phyloP scores from a whole-genome alignment of 1,284 basidiomycete genomes.

The Nidula niveotomentosa region DNA sequence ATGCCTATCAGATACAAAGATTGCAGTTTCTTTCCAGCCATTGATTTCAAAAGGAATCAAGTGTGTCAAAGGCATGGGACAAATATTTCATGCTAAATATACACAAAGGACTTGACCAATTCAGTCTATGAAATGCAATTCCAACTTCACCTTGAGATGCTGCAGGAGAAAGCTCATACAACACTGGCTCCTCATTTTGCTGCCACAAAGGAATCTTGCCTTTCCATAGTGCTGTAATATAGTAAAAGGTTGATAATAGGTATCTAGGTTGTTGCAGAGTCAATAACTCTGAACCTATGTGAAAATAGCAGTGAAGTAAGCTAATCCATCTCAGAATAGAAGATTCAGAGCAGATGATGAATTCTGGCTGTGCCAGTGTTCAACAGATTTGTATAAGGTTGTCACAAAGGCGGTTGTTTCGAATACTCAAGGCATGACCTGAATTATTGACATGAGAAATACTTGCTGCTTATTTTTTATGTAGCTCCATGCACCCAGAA shows the following conservation, averaged over 20 bases:
- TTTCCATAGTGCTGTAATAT: not conserved
- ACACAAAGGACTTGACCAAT: too few species aligned
- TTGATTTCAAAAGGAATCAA: too few species aligned
- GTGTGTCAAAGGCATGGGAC: too few species aligned
- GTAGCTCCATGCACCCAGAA: constrained; percentile 15
- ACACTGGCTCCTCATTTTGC: not conserved
- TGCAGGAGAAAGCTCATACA: not conserved
- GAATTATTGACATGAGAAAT: not conserved
- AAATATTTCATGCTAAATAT: too few species aligned
- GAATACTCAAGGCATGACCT: not conserved
- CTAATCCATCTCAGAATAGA: not conserved
- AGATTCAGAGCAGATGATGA: not conserved
- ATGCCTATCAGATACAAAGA: too few species aligned
- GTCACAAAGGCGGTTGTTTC: not conserved
- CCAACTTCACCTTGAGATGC: too few species aligned
- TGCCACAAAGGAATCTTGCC: not conserved
- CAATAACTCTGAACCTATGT: not conserved
- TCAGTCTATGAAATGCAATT: too few species aligned
- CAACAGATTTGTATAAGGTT: not conserved
- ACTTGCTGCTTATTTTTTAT: not conserved
- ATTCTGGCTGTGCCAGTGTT: not conserved
- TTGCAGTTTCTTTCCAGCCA: too few species aligned
- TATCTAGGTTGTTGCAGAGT: not conserved
- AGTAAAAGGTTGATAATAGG: not conserved
- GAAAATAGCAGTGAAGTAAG: not conserved